Conservation (phyloP, 2,329 filamentous ascomycete genomes). For the Fusarium burgessii region DNA sequence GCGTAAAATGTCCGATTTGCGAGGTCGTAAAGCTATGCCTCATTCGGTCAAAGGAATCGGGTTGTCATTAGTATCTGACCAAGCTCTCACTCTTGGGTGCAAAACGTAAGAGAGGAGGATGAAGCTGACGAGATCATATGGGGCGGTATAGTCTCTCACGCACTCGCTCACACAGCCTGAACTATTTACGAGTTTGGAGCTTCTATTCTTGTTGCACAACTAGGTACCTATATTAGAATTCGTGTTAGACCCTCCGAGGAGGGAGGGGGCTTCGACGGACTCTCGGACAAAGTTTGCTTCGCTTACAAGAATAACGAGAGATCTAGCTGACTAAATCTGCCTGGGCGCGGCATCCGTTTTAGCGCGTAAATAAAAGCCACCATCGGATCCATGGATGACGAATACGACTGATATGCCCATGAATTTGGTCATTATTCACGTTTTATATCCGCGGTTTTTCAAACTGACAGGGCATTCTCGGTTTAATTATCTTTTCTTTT, state of each 20-base stretch:
- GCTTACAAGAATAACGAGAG: constrained; percentile 30
- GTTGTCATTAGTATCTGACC: constrained; percentile 28
- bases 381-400: constrained; percentile 28
- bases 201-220: constrained; percentile 18
- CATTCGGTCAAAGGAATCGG: constrained; percentile 16
- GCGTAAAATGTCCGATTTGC: constrained; percentile 44
- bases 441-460: constrained; percentile 8
- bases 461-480: not conserved
- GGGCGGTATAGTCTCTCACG: constrained; percentile 7
- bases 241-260: not conserved
- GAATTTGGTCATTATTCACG: constrained; percentile 9
- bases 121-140: constrained; percentile 24
- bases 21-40: constrained; percentile 26
- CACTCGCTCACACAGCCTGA: not conserved
- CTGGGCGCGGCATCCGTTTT: constrained; percentile 20
- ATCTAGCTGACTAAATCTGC: constrained; percentile 27
- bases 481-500: not conserved
- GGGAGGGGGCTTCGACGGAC: not conserved
- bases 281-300: constrained; percentile 27
- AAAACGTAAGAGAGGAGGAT: constrained; percentile 11
- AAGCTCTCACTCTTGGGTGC: constrained; percentile 19
- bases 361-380: constrained; percentile 31
- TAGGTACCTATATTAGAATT: not conserved
- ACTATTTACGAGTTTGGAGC: constrained; percentile 3
- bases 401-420: constrained; percentile 25